Evolutionary conservation across 306 rosid species (phyloP), one percentile per base, ranked within the genome.

Genomic region (Quercus bicolor): DNA sequence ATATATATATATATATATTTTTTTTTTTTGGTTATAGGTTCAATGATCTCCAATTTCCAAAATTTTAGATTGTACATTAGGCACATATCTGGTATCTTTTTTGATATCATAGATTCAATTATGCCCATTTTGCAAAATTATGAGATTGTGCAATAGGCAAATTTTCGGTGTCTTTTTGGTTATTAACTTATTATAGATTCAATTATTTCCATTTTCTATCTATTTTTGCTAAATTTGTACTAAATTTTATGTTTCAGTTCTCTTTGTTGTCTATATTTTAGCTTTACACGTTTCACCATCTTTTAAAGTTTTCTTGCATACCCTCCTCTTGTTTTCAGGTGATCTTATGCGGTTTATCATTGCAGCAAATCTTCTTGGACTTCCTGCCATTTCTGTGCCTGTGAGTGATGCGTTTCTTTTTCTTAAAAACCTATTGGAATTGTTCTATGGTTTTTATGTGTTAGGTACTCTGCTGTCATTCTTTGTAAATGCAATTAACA

Each of bases 321-420:
- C 43, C 68, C 65, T 65, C 60, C 21, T 59, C 70, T 73, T 76
- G 57, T 75, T 80, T 74, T 77, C 89, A 94, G 97, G 79, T 75
- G 71, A 92, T 79, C 97, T 95, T 60, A 94, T 94, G 98, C 90
- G 89, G 77, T 94, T 94, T 79, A 81, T 87, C 76, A 8, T 87
- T 37, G 79, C 89, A 5, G 95, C 88, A 72, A 94, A 94, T 86
- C 92, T 91, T 84, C 87, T 94, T 55, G 98, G 97, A 54, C 78
- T 94, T 84, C 98, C 98, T 81, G 97, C 98, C 78, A 92, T 94
- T 79, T 85, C 97, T 60, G 85, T 94, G 72, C 98, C 98, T 21
- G 97, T 94, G 86, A 88, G 97, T 88, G 45, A 14, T 54, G 72
- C 14, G 19, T 68, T 20, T 31, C 70, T 62, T 65, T 2, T n/a